Evolutionary conservation across 108 stramenopile genomes (phyloP), one percentile per base, ranked within the genome.

Genomic region (Cyclostephanos invisitatus): DNA sequence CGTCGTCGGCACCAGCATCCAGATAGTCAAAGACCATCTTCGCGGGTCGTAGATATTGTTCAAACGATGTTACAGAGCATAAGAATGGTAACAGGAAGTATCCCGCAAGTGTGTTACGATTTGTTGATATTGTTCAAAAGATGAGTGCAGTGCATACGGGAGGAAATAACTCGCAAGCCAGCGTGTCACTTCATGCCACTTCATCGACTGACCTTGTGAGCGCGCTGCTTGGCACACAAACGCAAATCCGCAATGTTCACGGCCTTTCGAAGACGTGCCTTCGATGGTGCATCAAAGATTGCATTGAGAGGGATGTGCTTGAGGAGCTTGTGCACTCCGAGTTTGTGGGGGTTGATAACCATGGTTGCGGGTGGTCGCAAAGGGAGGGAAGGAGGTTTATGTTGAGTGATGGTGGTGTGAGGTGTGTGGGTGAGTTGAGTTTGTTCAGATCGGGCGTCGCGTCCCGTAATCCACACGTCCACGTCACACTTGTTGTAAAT

Each of bases 21-120:
- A 96, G 83, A 64, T 96, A 96, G 69, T 96, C 95, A 63, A 96
- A 96, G 10, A 96, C 95, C 95, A 96, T 96, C 91, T 92, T 60
- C 35, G 48, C 10, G 17, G 62, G 40, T 38, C 3, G 37, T 15
- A 0, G 14, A 3, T 40, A 46, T 46, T 14, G 44, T 46, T 46
- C 44, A 46, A 46, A 46, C 2, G 44, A 3, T 42, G 27, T 8
- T 46, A 15, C 14, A 46, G 12, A 2, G 44, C 44, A 15, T 15
- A 17, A 50, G 32, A 53, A 40, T 35, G 12, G 57, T 28, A 1
- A 64, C 15, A 47, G 21, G 12, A 62, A 22, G 0, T 2, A 37
- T 10, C 37, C n/a, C 35, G 11, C 22, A 17, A 62, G 35, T 11
- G 36, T 28, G 40, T 11, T 1, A 9, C n/a, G n/a, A n/a, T n/a